phyloP scores from a whole-genome alignment of 306 rosid species.

The Oxytropis ochrocephala region DNA sequence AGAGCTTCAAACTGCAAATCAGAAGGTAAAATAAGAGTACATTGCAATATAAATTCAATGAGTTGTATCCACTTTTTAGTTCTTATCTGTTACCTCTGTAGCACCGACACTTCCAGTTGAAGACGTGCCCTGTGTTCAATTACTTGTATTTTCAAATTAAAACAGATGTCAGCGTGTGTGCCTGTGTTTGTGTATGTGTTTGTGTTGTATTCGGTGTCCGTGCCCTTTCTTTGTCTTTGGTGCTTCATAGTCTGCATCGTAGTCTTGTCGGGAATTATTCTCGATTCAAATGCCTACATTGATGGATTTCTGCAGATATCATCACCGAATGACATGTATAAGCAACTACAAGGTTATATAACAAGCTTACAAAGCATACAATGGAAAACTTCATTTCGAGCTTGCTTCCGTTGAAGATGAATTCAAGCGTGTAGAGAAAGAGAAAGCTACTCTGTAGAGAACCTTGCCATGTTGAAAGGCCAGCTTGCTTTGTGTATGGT shows the following conservation, averaged over 20 bases:
- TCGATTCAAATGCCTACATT: background rate
- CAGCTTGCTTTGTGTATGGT: constrained; percentile 78
- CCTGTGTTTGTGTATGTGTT: too few species aligned
- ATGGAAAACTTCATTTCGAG: constrained; percentile 89
- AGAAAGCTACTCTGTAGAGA: constrained; percentile 69
- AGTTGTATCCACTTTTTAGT: background rate
- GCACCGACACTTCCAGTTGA: too few species aligned
- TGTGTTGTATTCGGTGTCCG: too few species aligned
- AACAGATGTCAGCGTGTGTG: too few species aligned
- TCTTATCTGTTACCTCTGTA: too few species aligned
- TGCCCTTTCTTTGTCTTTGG: too few species aligned
- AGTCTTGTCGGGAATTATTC: background rate
- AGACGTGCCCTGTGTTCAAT: too few species aligned
- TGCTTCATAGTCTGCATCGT: background rate
- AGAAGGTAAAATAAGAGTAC: constrained; percentile 52
- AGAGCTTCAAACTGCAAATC: constrained; percentile 83
- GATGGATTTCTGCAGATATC: constrained; percentile 54
- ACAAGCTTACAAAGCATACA: constrained; percentile 94
- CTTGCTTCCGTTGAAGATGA: constrained; percentile 85
- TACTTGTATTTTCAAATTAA: too few species aligned
- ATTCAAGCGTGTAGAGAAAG: constrained; percentile 83
- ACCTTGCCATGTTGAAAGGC: constrained; percentile 68
- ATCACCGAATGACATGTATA: constrained; percentile 93
- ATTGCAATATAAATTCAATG: background rate
- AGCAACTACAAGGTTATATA: constrained; percentile 85